These are phyloP conservation scores for Xerocomus spinulosus DNA, from an alignment of 768 basidiomycete genomes.

Conservation along the genomic window DNA sequence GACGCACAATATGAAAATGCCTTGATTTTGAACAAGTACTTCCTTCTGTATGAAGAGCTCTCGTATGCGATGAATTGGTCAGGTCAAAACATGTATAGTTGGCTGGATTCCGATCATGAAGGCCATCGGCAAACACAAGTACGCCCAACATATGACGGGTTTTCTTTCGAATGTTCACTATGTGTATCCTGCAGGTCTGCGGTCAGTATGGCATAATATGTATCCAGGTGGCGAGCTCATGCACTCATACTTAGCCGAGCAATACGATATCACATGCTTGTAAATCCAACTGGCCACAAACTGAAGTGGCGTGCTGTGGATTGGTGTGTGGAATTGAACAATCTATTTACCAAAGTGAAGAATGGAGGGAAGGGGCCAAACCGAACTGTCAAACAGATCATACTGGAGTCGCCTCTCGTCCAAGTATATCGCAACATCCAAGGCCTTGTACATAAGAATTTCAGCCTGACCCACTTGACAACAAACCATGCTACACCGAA, in stretches of 20 bases:
- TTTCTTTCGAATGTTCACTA: neutral
- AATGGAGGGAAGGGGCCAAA: neutral
- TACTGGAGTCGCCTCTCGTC: too few relatives aligned
- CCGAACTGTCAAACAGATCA: neutral
- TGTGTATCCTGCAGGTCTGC: neutral
- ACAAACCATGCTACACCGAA: neutral
- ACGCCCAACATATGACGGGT: neutral
- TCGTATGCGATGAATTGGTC: neutral
- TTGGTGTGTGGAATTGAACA: neutral
- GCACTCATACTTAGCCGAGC: neutral
- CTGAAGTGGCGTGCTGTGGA: neutral
- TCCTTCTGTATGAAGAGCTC: neutral
- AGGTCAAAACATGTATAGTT: neutral
- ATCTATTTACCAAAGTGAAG: neutral
- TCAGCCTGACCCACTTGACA: neutral
- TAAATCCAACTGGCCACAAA: neutral
- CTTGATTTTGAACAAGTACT: neutral
- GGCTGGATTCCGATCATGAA: neutral
- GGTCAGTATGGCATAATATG: too few relatives aligned
- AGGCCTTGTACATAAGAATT: neutral
- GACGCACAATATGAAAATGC: constrained; percentile 18
- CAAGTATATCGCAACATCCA: neutral
- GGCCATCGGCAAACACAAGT: neutral
- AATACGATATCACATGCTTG: neutral
- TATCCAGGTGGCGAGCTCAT: too few relatives aligned